Conservation (phyloP, 1,139 yeast species). For the Kodamaea ohmeri region DNA sequence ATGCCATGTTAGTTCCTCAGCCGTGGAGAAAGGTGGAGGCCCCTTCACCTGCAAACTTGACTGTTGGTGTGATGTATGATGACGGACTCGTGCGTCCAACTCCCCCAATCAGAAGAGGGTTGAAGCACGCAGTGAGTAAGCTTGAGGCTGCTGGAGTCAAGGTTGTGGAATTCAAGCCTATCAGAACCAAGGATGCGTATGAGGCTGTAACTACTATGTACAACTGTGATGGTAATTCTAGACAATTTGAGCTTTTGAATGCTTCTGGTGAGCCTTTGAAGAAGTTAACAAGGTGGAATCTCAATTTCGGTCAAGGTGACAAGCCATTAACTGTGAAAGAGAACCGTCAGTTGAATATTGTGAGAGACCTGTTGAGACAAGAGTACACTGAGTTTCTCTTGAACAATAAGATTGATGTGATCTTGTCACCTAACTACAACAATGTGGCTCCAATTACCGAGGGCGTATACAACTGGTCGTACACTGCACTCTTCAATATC, state of each 20-base stretch:
- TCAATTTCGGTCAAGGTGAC: conserved; percentile 59
- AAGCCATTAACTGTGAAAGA: conserved; percentile 38
- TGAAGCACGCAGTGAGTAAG: conserved; percentile 17
- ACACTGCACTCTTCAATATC: conserved; percentile 65
- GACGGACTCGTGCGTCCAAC: conserved; percentile 39
- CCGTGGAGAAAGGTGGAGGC: conserved; percentile 59
- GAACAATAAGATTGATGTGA: conserved; percentile 59
- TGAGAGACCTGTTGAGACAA: conserved; percentile 55
- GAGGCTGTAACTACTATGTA: conserved; percentile 52
- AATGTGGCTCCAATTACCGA: conserved; percentile 73
- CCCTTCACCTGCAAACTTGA: conserved; percentile 27
- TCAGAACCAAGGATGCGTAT: conserved; percentile 47
- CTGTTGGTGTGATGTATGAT: conserved; percentile 40
- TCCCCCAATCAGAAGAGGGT: conserved; percentile 53
- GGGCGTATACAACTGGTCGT: conserved; percentile 71
- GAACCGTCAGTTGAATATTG: conserved; percentile 45
- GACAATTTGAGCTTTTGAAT: conserved; percentile 49
- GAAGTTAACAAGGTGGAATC: conserved; percentile 58
- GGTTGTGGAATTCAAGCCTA: conserved; percentile 45
- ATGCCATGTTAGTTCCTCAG: conserved; percentile 51
- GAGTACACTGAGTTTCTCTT: conserved; percentile 52
- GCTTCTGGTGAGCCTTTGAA: conserved; percentile 65
- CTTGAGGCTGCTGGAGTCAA: conserved; percentile 21
- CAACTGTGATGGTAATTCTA: conserved; percentile 58
- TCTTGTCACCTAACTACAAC: conserved; percentile 65